phyloP scores from a whole-genome alignment of 2,329 filamentous ascomycete genomes.

The Phyllosticta citribraziliensis region DNA sequence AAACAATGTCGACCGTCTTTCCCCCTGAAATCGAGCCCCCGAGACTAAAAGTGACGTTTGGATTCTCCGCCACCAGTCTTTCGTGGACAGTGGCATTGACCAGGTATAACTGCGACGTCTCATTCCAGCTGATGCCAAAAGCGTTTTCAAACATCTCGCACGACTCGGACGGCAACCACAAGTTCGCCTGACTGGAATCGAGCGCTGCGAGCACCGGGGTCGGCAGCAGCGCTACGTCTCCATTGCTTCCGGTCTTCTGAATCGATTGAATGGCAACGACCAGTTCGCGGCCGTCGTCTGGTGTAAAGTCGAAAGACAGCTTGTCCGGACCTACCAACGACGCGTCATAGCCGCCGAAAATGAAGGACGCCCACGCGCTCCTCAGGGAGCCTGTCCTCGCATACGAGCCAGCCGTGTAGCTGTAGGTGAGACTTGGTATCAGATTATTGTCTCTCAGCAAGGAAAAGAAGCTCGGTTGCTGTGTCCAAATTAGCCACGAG shows the following conservation, averaged over 20 bases:
- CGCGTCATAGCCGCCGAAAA: constrained; percentile 34
- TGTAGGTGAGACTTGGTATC: constrained; percentile 1
- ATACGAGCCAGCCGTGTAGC: constrained; percentile 4
- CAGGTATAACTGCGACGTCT: constrained; percentile 27
- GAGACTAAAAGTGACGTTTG: constrained; percentile 14
- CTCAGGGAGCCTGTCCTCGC: neutral
- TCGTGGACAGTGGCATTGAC: constrained; percentile 29
- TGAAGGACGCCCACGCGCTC: constrained; percentile 14
- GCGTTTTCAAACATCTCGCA: constrained; percentile 31
- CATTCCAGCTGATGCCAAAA: constrained; percentile 31
- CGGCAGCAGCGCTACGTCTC: neutral
- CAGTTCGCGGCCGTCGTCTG: neutral
- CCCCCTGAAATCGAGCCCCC: neutral
- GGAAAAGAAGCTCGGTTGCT: constrained; percentile 2
- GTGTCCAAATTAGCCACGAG: neutral
- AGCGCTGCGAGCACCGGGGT: neutral
- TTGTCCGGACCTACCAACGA: constrained; percentile 23
- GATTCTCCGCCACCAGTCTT: constrained; percentile 22
- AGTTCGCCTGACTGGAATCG: neutral
- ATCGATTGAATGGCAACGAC: constrained; percentile 3
- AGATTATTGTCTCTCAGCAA: neutral
- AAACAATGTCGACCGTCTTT: neutral
- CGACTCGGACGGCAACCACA: constrained; percentile 21
- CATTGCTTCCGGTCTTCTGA: neutral
- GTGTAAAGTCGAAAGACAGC: constrained; percentile 14